Conservation (phyloP, 2,329 filamentous ascomycete species). For the Chlorencoelia australis region DNA sequence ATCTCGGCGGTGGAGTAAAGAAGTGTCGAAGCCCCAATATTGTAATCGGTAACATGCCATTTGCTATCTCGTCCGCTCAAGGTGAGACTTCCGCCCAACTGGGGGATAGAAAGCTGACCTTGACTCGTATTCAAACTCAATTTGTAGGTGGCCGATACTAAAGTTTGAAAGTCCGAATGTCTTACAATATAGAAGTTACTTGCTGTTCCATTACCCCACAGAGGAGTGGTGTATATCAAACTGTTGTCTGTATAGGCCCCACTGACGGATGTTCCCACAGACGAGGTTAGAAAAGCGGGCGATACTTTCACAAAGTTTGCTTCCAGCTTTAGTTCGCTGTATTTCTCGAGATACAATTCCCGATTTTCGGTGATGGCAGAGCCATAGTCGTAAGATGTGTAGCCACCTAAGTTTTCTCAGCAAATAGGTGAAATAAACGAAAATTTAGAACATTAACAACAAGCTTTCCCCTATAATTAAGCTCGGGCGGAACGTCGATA, state of each 20-base stretch:
- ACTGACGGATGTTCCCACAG: conserved; percentile 37
- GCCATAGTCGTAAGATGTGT: conserved; percentile 49
- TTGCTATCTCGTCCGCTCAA: conserved; percentile 57
- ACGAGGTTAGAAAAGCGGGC: conserved; percentile 55
- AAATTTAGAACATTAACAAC: too few species aligned
- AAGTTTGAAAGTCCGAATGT: conserved; percentile 55
- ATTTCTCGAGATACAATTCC: conserved; percentile 61
- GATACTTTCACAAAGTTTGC: conserved; percentile 67
- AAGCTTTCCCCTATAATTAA: too few species aligned
- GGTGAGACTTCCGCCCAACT: conserved; percentile 44
- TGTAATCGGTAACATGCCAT: conserved; percentile 57
- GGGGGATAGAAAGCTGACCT: conserved; percentile 47
- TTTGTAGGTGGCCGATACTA: conserved; percentile 48
- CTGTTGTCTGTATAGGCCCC: conserved; percentile 44
- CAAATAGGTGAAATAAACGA: background rate
- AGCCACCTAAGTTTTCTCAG: conserved; percentile 35
- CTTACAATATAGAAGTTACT: conserved; percentile 55
- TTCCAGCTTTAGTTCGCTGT: conserved; percentile 67
- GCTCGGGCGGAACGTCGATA: conserved; percentile 29
- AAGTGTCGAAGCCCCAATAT: conserved; percentile 46
- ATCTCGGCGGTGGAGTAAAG: conserved; percentile 63
- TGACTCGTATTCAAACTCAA: conserved; percentile 51
- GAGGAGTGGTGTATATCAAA: conserved; percentile 41
- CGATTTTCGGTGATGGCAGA: conserved; percentile 60
- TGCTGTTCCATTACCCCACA: conserved; percentile 42